phyloP scores from a whole-genome alignment of 2,329 filamentous ascomycete species.

The Scedosporium aurantiacum region DNA sequence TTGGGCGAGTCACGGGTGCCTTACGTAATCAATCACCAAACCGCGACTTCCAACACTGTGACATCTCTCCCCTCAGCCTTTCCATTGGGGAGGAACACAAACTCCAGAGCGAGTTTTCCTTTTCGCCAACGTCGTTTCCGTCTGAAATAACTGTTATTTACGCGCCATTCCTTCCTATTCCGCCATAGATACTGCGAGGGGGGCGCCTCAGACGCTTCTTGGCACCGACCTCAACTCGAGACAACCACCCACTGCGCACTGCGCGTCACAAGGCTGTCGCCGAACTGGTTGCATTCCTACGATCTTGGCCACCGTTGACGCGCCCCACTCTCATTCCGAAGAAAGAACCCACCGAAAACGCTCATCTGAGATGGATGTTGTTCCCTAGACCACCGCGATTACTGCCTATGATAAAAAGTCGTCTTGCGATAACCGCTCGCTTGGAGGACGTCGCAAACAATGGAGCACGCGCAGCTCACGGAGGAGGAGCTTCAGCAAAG shows the following conservation, averaged over 20 bases:
- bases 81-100: neutral
- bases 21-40: slow-evolving; percentile 5
- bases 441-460: slow-evolving; percentile 1
- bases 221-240: neutral
- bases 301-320: neutral
- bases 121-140: neutral
- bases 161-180: neutral
- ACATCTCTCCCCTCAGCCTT: neutral
- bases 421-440: neutral
- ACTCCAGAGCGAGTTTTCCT: neutral
- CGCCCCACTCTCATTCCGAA: neutral
- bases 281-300: neutral
- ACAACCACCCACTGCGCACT: neutral
- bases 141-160: neutral
- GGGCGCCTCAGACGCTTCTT: neutral
- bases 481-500: slow-evolving; percentile 48
- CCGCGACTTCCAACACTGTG: neutral
- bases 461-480: slow-evolving; percentile 20
- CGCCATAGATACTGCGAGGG: neutral
- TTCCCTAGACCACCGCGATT: neutral
- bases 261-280: neutral
- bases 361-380: neutral
- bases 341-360: neutral
- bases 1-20: slow-evolving; percentile 2
- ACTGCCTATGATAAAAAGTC: neutral